Base-by-base conservation (phyloP, 768 basidiomycete genomes). In the Macrolepiota dolichaula region DNA sequence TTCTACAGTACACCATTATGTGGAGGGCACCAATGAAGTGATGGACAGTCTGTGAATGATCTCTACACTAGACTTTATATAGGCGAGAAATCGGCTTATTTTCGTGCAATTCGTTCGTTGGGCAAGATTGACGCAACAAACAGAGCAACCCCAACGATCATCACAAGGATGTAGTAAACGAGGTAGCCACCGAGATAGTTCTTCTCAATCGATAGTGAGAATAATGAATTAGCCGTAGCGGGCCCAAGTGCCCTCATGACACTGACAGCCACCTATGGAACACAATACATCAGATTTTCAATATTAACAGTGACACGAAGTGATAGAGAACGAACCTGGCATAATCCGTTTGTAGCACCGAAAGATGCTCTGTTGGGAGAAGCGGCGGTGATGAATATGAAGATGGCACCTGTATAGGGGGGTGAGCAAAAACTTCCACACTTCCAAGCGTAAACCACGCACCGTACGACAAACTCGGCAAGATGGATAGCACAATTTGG, bases 281-380 rank as follows among this genome's bases (percentile, higher is more conserved):
- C 47, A 13, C 15, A 49, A 49, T 11, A 22, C 25, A 49, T 49
- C 25, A 49, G 47, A 49, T 27, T 22, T n/a, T 25, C 47, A 25
- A 10, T 2, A 2, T 12, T 24, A 13, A 4, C 47, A 22, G 25
- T 44, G 15, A n/a, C 42, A 44, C 42, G 25, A 11, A 32, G 9
- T 9, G 12, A 11, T n/a, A 47, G 19, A 40, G 15, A 10, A 67
- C 64, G 53, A 52, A 82, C 73, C 68, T 84, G 82, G n/a, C 80
- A 76, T 3, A 85, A 71, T 1, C 89, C 89, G 64, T 91, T 91
- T n/a, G 86, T 88, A 4, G 87, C 82, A 10, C 89, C 89, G 6
- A 91, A 77, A 11, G 86, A 83, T 10, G 83, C 81, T 35, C 79
- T 79, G 57, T 88, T 88, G 4, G 90, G 89, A 0, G 89, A 76